Conservation (phyloP, 2,329 filamentous ascomycete genomes). For the Plenodomus biglobosus region DNA sequence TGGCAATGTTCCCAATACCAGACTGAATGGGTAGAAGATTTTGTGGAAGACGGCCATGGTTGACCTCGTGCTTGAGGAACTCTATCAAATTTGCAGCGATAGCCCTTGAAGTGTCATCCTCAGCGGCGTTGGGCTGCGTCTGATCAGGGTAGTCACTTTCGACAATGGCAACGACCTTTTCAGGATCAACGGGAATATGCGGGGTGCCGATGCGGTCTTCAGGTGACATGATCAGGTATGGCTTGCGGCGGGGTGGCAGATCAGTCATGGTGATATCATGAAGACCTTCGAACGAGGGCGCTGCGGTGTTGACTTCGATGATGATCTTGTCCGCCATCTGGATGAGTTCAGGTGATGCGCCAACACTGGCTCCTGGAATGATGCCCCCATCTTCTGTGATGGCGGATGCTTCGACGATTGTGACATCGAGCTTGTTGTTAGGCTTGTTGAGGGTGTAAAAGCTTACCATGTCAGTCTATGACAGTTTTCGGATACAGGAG, state of each 20-base stretch:
- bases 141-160: constrained; percentile 82
- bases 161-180: constrained; percentile 80
- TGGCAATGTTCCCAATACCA: constrained; percentile 91
- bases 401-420: constrained; percentile 80
- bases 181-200: constrained; percentile 80
- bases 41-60: constrained; percentile 71
- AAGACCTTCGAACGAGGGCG: constrained; percentile 78
- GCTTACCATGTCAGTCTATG: constrained; percentile 44
- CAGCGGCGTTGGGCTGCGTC: constrained; percentile 72
- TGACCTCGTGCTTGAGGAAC: constrained; percentile 82
- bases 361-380: constrained; percentile 82
- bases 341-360: constrained; percentile 80
- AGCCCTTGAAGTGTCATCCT: constrained; percentile 69
- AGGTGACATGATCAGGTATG: constrained; percentile 80
- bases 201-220: constrained; percentile 84
- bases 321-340: constrained; percentile 94
- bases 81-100: constrained; percentile 83
- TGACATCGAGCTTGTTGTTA: constrained; percentile 75
- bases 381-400: constrained; percentile 89
- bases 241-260: constrained; percentile 76
- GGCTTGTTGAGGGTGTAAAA: constrained; percentile 82
- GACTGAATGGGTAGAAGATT: constrained; percentile 81
- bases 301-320: constrained; percentile 86
- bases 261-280: constrained; percentile 93
- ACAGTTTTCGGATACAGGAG: neutral